Percentiles rank a stretch among this genome's conserved stretches.
phyloP scores from a whole-genome alignment of 2,329 filamentous ascomycete species.

The Cryoendolithus antarcticus region DNA sequence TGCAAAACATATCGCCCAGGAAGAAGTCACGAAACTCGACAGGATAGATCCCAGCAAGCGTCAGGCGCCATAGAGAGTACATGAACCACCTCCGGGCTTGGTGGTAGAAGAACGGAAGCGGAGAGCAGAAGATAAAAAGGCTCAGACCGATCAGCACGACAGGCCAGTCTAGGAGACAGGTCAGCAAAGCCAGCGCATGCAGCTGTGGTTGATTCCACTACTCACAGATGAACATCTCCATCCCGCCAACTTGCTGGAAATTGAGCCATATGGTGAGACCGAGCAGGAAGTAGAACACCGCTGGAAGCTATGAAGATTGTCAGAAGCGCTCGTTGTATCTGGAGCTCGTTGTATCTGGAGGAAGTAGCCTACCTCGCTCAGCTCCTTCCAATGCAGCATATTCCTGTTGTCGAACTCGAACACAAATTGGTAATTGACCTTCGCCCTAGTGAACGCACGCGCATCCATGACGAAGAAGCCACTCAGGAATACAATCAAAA shows the following conservation, averaged over 20 bases:
- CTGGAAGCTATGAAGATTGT: slow-evolving; percentile 50
- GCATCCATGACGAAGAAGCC: slow-evolving; percentile 78
- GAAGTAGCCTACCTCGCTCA: slow-evolving; percentile 49
- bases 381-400: slow-evolving; percentile 71
- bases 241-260: slow-evolving; percentile 56
- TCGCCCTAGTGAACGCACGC: slow-evolving; percentile 66
- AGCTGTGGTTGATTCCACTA: background rate
- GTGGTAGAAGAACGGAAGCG: slow-evolving; percentile 61
- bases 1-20: slow-evolving; percentile 94
- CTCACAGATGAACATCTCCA: slow-evolving; percentile 54
- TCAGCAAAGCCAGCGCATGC: background rate
- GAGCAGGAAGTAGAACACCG: slow-evolving; percentile 63
- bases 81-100: slow-evolving; percentile 73
- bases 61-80: slow-evolving; percentile 81
- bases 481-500: slow-evolving; percentile 69
- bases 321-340: background rate
- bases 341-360: background rate
- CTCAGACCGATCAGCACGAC: slow-evolving; percentile 64
- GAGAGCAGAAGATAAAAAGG: slow-evolving; percentile 51
- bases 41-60: slow-evolving; percentile 75
- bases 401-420: slow-evolving; percentile 90
- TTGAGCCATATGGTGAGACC: slow-evolving; percentile 83
- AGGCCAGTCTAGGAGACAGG: slow-evolving; percentile 54
- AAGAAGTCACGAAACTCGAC: slow-evolving; percentile 98
- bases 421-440: slow-evolving; percentile 80